These are phyloP conservation scores for Klebsormidium nitens DNA, from an alignment of 139 green algal genomes.

Conservation along the genomic window DNA sequence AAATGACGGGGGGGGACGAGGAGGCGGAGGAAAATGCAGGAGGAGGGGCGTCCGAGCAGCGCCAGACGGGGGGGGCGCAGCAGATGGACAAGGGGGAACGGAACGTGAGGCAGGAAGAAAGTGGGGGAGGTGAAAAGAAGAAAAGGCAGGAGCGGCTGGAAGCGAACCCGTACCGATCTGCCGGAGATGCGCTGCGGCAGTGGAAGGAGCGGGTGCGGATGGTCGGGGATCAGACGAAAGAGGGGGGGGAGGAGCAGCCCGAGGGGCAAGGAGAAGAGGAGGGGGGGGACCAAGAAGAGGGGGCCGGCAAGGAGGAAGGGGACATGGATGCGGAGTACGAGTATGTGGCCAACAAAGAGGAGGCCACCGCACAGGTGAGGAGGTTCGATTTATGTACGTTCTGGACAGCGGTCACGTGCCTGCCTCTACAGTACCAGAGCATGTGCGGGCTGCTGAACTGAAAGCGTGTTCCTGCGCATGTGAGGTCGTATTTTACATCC, in stretches of 20 bases:
- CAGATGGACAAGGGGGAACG: background rate
- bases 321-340: slow-evolving; percentile 39
- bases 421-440: too few relatives aligned
- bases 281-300: background rate
- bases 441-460: too few relatives aligned
- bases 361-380: too few relatives aligned
- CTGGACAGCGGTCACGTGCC: too few relatives aligned
- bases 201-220: slow-evolving; percentile 39
- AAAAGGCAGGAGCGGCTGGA: slow-evolving; percentile 10
- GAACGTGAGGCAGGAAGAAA: background rate
- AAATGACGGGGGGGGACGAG: slow-evolving; percentile 18
- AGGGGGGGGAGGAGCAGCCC: slow-evolving; percentile 45
- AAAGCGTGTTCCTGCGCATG: too few relatives aligned
- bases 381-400: too few relatives aligned
- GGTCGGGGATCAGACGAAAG: slow-evolving; percentile 21
- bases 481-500: too few relatives aligned
- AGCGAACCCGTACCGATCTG: slow-evolving; percentile 36
- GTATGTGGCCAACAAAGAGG: slow-evolving; percentile 19
- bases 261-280: slow-evolving; percentile 49
- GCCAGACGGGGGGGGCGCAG: slow-evolving; percentile 27
- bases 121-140: slow-evolving; percentile 9
- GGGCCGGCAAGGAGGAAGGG: background rate
- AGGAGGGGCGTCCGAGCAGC: background rate
- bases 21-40: slow-evolving; percentile 28
- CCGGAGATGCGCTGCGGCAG: slow-evolving; percentile 37